Conservation (phyloP, 306 rosid species). For the Dryas alaskensis region DNA sequence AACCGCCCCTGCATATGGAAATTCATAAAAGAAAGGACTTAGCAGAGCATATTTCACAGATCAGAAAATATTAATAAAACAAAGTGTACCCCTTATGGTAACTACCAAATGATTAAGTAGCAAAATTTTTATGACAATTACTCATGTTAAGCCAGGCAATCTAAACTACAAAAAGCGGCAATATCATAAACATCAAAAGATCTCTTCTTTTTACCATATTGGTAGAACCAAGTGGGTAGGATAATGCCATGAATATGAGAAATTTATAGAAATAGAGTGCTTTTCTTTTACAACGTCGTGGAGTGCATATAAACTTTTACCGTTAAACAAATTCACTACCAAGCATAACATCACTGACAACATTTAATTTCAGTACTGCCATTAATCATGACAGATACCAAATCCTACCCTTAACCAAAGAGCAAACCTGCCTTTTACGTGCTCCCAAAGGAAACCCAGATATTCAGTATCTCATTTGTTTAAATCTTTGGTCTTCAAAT, state of each 20-base stretch:
- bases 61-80: neutral
- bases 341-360: neutral
- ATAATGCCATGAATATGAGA: too few species aligned
- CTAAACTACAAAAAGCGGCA: neutral
- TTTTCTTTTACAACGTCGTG: neutral
- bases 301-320: neutral
- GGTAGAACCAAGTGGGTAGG: too few species aligned
- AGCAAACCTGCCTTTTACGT: neutral
- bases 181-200: neutral
- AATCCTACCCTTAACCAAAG: neutral
- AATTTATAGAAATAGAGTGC: neutral
- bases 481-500: neutral
- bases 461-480: neutral
- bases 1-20: constrained; percentile 61
- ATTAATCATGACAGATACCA: too few species aligned
- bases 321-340: neutral
- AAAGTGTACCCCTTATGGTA: neutral
- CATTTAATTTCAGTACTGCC: too few species aligned
- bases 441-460: too few species aligned
- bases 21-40: neutral
- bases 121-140: neutral
- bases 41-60: neutral
- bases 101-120: neutral
- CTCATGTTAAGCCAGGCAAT: neutral
- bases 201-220: too few species aligned